Conservation (phyloP, 768 basidiomycete genomes). For the Crassisporium funariophilum region DNA sequence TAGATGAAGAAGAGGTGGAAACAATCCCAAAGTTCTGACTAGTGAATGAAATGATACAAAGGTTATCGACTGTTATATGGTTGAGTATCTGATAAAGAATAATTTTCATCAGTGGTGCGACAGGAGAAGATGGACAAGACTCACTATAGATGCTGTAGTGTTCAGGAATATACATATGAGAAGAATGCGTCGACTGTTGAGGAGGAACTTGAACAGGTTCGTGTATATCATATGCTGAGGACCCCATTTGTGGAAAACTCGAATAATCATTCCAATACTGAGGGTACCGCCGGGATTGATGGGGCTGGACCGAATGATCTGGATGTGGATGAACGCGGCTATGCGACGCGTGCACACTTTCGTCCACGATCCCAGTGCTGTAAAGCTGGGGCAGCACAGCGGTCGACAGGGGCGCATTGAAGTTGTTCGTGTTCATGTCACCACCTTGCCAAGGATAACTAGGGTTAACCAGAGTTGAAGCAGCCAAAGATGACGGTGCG, state of each 20-base stretch:
- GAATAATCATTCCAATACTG: constrained; percentile 62
- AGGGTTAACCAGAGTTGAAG: constrained; percentile 13
- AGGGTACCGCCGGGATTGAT: constrained; percentile 24
- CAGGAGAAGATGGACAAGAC: constrained; percentile 6
- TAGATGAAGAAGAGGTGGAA: too few relatives aligned
- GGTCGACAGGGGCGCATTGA: constrained; percentile 59
- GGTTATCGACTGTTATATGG: constrained; percentile 19
- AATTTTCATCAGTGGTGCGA: neutral
- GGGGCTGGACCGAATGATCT: too few relatives aligned
- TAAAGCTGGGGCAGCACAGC: constrained; percentile 76
- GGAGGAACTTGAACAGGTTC: constrained; percentile 13
- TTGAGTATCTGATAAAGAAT: constrained; percentile 16
- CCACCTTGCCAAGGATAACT: constrained; percentile 16
- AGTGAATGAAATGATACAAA: too few relatives aligned
- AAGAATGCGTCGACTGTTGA: constrained; percentile 8
- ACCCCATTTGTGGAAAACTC: constrained; percentile 50
- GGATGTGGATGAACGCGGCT: constrained; percentile 20
- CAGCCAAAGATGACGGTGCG: constrained; percentile 7
- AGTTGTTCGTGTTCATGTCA: constrained; percentile 30
- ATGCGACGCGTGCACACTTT: constrained; percentile 24
- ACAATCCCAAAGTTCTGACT: too few relatives aligned
- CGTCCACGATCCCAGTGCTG: constrained; percentile 69
- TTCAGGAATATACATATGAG: constrained; percentile 25
- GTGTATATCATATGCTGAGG: constrained; percentile 19
- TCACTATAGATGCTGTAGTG: constrained; percentile 28